Evolutionary conservation across 352 stramenopile genomes (phyloP), one percentile per base, ranked within the genome.

Genomic region (Phytophthora meadii): DNA sequence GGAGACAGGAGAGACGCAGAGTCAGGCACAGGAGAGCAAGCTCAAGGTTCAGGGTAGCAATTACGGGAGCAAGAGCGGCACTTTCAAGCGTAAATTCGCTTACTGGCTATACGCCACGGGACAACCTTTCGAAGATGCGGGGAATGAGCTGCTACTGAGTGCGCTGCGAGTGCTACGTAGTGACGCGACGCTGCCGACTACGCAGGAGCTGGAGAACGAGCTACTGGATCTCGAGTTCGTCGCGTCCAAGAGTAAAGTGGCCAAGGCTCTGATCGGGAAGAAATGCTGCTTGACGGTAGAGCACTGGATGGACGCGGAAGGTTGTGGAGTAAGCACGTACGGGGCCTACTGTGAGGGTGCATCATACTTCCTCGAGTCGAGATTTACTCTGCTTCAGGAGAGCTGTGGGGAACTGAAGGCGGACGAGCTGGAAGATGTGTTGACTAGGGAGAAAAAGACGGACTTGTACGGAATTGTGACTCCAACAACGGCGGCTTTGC

Each of bases 41-140:
- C 22, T 34, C 30, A 61, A 55, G 36, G 24, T 8, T 8, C 15
- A 40, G 10, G 42, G 28, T 15, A 55, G 39, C 27, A 77, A 72
- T 40, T 79, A 81, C 55, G 61, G 70, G 0, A 77, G 59, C 67
- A 92, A 89, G 64, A 82, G 68, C 41, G 69, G 72, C 36, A 27
- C 77, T 6, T 92, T 89, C 62, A 89, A 89, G 73, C 81, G 83
- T 37, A 77, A 76, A 14, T 81, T 88, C 32, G 81, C 83, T 14
- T 72, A 81, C 48, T 92, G 83, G 83, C 40, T 92, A 25, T 92
- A 84, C 52, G 74, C 77, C 30, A 85, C 83, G 2, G 83, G 72
- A 1, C 79, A 88, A 48, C 51, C 75, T 22, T 84, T 92, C 45
- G 62, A 79, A 12, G 66, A 73, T 12, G 68, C 75, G 14, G 72